These are phyloP conservation scores for Rhypophila decipiens DNA, from an alignment of 495 filamentous ascomycete genomes.

Conservation along the genomic window DNA sequence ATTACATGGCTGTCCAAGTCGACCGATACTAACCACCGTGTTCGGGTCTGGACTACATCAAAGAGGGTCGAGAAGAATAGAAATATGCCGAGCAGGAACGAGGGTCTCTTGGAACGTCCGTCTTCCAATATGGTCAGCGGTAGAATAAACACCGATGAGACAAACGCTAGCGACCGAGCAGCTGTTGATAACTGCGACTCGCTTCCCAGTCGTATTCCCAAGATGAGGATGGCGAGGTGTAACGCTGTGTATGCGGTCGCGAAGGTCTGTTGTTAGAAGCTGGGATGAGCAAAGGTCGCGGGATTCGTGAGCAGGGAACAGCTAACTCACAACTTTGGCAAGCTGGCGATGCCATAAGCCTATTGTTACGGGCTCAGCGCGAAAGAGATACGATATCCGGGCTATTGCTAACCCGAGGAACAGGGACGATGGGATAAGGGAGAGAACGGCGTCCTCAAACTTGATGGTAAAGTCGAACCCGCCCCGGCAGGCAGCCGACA, in stretches of 20 bases:
- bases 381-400: not conserved
- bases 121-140: not conserved
- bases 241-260: not conserved
- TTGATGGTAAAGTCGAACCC: not conserved
- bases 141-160: not conserved
- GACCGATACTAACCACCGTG: conserved; percentile 43
- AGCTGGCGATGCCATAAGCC: not conserved
- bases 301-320: not conserved
- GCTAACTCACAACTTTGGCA: not conserved
- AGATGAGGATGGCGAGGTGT: not conserved
- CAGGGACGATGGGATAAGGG: not conserved
- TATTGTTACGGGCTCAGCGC: not conserved
- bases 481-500: not conserved
- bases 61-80: conserved; percentile 51
- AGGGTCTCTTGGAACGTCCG: conserved; percentile 33
- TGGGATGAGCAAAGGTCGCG: not conserved
- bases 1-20: conserved; percentile 10
- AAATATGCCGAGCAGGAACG: conserved; percentile 51
- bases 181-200: not conserved
- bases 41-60: conserved; percentile 46
- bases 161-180: not conserved
- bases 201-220: not conserved
- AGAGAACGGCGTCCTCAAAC: not conserved
- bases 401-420: not conserved
- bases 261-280: not conserved